Base-by-base conservation (phyloP, 1,139 yeast genomes). In the Candida sp. region DNA sequence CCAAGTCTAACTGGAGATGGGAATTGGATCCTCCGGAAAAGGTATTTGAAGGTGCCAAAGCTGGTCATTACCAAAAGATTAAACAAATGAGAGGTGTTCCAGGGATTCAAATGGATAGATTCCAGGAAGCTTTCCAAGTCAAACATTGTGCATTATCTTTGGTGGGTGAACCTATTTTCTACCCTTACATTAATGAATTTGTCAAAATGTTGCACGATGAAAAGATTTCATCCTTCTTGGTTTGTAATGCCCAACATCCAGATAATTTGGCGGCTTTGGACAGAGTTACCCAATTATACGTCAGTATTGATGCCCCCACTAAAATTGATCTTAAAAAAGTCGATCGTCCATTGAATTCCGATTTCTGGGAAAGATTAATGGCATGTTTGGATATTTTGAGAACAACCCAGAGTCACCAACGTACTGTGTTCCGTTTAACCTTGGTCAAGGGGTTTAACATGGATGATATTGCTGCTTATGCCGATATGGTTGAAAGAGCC, bases 51-150 rank as follows among this genome's bases (percentile, higher is more conserved):
- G 97, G 97, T 30, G 97, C 97, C 1, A 67, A 90, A 42, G 82
- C 78, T 52, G 97, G 96, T 3, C 97, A 90, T 61, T 90, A 90
- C 63, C 82, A 87, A 49, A 90, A 90, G 60, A 90, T 90, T 56
- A 91, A 90, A 64, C 96, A 89, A 65, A 81, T 90, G 91, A 76
- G 95, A 60, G 97, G 97, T 47, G 95, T 91, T 37, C 97, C 97
- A 1, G 97, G 97, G 33, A 88, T 91, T 43, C 87, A 86, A 51
- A 85, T 90, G 56, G 96, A 87, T 34, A 73, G 97, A 56, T 90
- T 90, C 61, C 84, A 89, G 35, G 96, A 90, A 58, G 97, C 97
- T 0, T 89, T 90, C 65, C 76, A 79, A 45, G 96, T 90, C 12
- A 81, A 81, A 44, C 98, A 90, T 60, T 90, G 97, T 71, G 97